Conservation (phyloP, 805 yeast genomes). For the Saccharomycopsis amapae region DNA sequence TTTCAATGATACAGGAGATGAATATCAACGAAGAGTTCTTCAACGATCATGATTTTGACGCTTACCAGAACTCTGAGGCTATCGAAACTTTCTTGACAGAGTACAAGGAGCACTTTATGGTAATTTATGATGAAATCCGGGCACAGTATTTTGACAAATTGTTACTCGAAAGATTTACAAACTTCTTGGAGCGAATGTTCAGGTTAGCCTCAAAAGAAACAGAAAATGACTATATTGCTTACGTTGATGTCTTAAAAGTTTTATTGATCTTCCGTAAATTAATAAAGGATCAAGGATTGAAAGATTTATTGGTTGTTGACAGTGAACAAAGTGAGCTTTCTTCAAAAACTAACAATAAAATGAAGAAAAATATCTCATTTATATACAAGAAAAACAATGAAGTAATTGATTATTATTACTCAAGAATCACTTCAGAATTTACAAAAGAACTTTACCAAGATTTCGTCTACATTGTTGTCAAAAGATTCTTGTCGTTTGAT, state of each 20-base stretch:
- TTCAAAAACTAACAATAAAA: not conserved
- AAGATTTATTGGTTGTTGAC: not conserved
- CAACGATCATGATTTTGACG: constrained; percentile 3
- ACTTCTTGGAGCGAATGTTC: not conserved
- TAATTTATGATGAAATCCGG: constrained; percentile 3
- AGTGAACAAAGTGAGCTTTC: not conserved
- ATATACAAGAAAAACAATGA: not conserved
- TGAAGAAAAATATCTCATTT: not conserved
- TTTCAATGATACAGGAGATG: not conserved
- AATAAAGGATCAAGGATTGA: constrained; percentile 1
- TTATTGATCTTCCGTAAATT: not conserved
- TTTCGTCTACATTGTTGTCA: no score
- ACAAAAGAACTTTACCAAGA: not conserved
- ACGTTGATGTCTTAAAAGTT: not conserved
- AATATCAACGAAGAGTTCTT: not conserved
- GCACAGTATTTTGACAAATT: not conserved
- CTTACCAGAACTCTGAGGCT: constrained; percentile 1
- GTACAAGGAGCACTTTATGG: not conserved
- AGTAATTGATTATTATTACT: not conserved
- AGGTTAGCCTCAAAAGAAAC: not conserved
- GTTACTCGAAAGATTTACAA: constrained; percentile 1
- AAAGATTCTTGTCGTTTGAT: not conserved
- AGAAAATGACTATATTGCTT: not conserved
- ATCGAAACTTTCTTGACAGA: not conserved
- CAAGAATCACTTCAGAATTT: not conserved